Conservation (phyloP, 345 rosid genomes). For the Euphorbia tirucalli region DNA sequence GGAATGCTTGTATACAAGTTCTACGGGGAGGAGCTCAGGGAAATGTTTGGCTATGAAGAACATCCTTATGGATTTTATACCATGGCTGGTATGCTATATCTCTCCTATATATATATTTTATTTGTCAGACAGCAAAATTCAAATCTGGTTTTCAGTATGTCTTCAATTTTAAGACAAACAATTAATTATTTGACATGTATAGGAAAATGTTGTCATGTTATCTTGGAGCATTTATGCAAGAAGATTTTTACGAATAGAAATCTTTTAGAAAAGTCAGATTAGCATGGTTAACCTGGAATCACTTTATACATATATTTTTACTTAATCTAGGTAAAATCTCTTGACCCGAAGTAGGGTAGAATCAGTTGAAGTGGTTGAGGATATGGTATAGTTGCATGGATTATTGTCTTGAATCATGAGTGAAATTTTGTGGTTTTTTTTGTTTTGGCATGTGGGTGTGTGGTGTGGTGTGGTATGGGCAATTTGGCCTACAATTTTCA, state of each 20-base stretch:
- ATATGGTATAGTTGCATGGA: not conserved
- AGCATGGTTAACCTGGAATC: not conserved
- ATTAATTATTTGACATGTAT: not conserved
- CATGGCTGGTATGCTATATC: conserved; percentile 65
- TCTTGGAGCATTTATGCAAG: conserved; percentile 2
- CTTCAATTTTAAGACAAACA: not conserved
- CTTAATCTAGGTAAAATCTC: not conserved
- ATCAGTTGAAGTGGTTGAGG: not conserved
- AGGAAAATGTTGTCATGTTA: not conserved
- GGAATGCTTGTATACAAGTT: conserved; percentile 93
- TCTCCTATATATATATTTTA: conserved; percentile 5
- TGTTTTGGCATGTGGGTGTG: not conserved
- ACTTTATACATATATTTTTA: not conserved
- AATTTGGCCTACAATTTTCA: not conserved
- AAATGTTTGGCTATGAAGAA: conserved; percentile 97
- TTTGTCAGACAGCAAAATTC: not conserved
- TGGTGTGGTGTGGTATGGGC: not conserved
- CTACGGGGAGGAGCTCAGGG: conserved; percentile 90
- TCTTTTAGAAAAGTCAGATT: not conserved
- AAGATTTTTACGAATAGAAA: not conserved
- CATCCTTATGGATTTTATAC: conserved; percentile 98
- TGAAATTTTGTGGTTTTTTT: not conserved
- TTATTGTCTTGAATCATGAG: not conserved
- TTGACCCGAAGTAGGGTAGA: not conserved
- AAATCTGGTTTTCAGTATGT: not conserved